A percentile compares a stretch with the other conserved stretches of the same genome.
These are phyloP conservation scores for Claviceps sp. DNA, from an alignment of 2,329 filamentous ascomycete species.

Conservation along the genomic window DNA sequence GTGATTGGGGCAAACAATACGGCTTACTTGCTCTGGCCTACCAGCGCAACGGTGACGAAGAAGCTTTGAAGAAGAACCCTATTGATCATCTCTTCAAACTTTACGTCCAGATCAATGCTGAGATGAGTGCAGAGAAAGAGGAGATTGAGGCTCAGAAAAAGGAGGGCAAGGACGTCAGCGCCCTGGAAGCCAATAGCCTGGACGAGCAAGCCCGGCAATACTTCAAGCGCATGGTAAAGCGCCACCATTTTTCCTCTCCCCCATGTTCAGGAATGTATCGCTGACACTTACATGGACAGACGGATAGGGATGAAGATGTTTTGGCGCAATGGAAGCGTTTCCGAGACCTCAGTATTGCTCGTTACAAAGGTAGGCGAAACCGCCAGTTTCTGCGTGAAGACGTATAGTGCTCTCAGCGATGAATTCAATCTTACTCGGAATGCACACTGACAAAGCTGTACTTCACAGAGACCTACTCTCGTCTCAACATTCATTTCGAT, in stretches of 20 bases:
- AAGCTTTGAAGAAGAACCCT: conserved; percentile 55
- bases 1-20: conserved; percentile 73
- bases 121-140: conserved; percentile 54
- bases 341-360: conserved; percentile 51
- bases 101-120: conserved; percentile 64
- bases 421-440: neutral
- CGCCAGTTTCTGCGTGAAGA: neutral
- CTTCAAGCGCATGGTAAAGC: conserved; percentile 47
- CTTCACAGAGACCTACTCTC: conserved; percentile 44
- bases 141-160: conserved; percentile 43
- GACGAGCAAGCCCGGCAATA: conserved; percentile 65
- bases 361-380: conserved; percentile 36
- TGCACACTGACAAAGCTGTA: neutral
- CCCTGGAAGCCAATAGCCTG: conserved; percentile 40
- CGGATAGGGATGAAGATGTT: conserved; percentile 48
- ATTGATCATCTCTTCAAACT: conserved; percentile 75
- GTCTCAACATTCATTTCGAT: conserved; percentile 59
- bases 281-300: conserved; percentile 15
- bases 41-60: conserved; percentile 61
- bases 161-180: conserved; percentile 34
- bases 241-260: neutral
- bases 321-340: conserved; percentile 52
- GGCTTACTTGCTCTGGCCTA: conserved; percentile 62
- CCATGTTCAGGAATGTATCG: neutral
- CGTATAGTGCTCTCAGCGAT: neutral